phyloP scores from a whole-genome alignment of 1,284 basidiomycete genomes.

The Cryptococcus sp. region DNA sequence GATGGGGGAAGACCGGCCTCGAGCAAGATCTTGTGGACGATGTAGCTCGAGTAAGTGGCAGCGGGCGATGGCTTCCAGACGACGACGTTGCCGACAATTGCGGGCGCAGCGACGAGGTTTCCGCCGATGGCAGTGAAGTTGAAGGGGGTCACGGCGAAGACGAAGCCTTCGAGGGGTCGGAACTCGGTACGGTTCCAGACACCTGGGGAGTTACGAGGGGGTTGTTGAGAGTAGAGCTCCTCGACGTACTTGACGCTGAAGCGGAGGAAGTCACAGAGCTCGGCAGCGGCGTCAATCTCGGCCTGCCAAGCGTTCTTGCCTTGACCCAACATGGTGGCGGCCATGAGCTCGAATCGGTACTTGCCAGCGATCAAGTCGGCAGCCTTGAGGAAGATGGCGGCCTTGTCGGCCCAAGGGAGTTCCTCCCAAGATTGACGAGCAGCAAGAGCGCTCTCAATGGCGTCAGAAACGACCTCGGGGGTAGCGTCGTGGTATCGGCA shows the following conservation, averaged over 20 bases:
- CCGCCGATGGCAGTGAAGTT: slow-evolving; percentile 98
- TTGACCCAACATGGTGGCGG: slow-evolving; percentile 96
- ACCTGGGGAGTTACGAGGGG: slow-evolving; percentile 78
- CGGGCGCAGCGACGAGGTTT: slow-evolving; percentile 81
- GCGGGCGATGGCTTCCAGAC: slow-evolving; percentile 98
- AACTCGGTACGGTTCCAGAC: slow-evolving; percentile 98
- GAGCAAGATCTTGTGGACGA: slow-evolving; percentile 85
- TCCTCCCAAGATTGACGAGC: slow-evolving; percentile 89
- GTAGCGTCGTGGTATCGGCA: slow-evolving; percentile 90
- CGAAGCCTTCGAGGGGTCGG: slow-evolving; percentile 94
- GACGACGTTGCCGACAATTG: slow-evolving; percentile 90
- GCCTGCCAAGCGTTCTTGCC: slow-evolving; percentile 99
- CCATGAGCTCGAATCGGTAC: slow-evolving; percentile 91
- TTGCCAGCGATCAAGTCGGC: slow-evolving; percentile 92
- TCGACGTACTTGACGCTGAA: slow-evolving; percentile 97
- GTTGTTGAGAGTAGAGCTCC: slow-evolving; percentile 89
- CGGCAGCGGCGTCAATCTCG: slow-evolving; percentile 97
- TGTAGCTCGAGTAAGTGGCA: slow-evolving; percentile 92
- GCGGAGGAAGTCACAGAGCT: slow-evolving; percentile 92
- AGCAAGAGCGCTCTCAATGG: slow-evolving; percentile 84
- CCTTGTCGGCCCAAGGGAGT: slow-evolving; percentile 93
- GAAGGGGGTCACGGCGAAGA: slow-evolving; percentile 95
- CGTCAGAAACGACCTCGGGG: slow-evolving; percentile 68
- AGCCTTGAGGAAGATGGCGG: slow-evolving; percentile 96
- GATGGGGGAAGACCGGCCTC: slow-evolving; percentile 93